Conservation (phyloP, 2,329 filamentous ascomycete genomes). For the Parafenestella ontariensis region DNA sequence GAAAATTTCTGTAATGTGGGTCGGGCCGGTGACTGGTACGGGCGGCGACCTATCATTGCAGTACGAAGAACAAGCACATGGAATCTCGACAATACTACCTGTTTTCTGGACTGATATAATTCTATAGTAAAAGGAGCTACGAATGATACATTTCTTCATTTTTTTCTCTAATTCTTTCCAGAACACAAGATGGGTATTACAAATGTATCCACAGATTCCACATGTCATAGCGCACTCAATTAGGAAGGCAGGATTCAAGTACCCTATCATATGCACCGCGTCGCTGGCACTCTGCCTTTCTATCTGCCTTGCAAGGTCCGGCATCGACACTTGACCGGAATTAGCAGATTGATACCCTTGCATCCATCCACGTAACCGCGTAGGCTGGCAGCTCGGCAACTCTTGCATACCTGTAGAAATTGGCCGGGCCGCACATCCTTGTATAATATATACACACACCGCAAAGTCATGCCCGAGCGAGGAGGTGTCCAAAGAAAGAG, state of each 20-base stretch:
- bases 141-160: no score
- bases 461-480: not conserved
- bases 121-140: no score
- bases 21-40: no score
- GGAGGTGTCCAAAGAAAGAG: not conserved
- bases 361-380: no score
- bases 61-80: not conserved
- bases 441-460: not conserved
- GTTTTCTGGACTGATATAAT: not conserved
- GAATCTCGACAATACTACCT: not conserved
- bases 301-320: not conserved
- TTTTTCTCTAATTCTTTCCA: no score
- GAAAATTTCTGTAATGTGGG: not conserved
- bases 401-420: not conserved
- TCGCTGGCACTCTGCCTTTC: not conserved
- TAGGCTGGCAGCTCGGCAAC: not conserved
- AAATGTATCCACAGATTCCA: no score
- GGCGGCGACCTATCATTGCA: no score
- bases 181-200: no score
- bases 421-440: not conserved
- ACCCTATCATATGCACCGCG: not conserved
- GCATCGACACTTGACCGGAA: not conserved
- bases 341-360: not conserved
- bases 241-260: not conserved
- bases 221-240: no score